phyloP scores from a whole-genome alignment of 208 protist genomes.

The Trypanosoma platydactyli region DNA sequence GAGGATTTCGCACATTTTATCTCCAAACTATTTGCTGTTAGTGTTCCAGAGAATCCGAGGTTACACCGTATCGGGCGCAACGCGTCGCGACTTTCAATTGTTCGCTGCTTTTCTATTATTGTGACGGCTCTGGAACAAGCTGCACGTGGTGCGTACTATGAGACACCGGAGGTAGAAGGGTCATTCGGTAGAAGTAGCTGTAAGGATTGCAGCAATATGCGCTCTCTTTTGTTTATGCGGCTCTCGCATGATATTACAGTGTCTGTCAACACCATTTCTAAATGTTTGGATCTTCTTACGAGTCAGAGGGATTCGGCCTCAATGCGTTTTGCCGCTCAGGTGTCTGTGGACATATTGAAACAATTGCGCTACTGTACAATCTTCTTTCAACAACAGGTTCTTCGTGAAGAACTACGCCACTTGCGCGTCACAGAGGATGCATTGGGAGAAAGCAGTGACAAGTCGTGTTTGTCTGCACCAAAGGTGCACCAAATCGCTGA shows the following conservation, averaged over 20 bases:
- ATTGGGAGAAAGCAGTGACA: not conserved
- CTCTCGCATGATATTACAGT: slow-evolving; percentile 57
- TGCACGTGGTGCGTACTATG: slow-evolving; percentile 46
- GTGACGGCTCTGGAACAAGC: slow-evolving; percentile 66
- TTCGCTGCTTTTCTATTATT: slow-evolving; percentile 76
- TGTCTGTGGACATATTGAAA: slow-evolving; percentile 68
- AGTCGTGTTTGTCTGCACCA: slow-evolving; percentile 7
- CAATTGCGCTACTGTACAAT: slow-evolving; percentile 58
- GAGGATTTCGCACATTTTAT: slow-evolving; percentile 67
- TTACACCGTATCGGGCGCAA: slow-evolving; percentile 64
- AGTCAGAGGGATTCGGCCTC: slow-evolving; percentile 42
- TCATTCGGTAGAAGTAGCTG: not conserved
- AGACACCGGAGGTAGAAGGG: not conserved
- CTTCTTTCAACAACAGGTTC: slow-evolving; percentile 46
- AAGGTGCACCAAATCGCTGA: slow-evolving; percentile 27
- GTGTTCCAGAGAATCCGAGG: slow-evolving; percentile 56
- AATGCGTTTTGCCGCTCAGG: slow-evolving; percentile 64
- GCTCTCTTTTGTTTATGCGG: slow-evolving; percentile 31
- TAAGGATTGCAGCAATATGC: not conserved
- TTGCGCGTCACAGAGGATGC: slow-evolving; percentile 7
- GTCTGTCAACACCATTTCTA: slow-evolving; percentile 50
- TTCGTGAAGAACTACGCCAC: slow-evolving; percentile 25
- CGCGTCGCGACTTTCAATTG: slow-evolving; percentile 56
- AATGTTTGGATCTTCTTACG: slow-evolving; percentile 51
- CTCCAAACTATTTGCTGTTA: slow-evolving; percentile 47